Evolutionary conservation across 306 rosid species (phyloP).

Genomic region (Delonix regia): DNA sequence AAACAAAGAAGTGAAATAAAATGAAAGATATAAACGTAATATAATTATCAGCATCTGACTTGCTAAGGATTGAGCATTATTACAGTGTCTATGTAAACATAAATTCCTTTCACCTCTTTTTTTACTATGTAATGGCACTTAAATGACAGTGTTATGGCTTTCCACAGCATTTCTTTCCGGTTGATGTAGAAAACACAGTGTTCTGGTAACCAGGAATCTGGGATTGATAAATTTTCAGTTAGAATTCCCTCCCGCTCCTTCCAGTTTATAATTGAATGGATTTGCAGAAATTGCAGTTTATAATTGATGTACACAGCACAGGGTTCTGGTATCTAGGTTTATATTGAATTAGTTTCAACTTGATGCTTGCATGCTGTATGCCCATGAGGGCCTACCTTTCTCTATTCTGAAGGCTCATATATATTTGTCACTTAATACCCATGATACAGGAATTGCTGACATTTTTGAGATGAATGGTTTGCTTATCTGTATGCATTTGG

Average conservation of each 20-base stretch:
- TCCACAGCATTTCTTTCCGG: background rate
- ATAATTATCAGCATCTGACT: background rate
- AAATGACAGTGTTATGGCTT: background rate
- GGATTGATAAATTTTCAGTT: background rate
- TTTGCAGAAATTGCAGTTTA: background rate
- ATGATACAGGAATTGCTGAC: background rate
- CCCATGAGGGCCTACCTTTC: conserved; percentile 1
- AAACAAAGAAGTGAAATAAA: background rate
- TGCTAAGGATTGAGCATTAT: background rate
- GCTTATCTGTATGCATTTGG: background rate
- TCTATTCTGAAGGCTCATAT: background rate
- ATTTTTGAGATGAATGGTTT: conserved; percentile 1
- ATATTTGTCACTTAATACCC: background rate
- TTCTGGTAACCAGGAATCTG: background rate
- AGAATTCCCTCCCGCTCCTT: background rate
- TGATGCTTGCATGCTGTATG: conserved; percentile 3
- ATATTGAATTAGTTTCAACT: background rate
- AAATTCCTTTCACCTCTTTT: background rate
- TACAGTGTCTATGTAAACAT: background rate
- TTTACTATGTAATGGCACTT: background rate
- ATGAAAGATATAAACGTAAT: background rate
- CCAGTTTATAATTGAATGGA: background rate
- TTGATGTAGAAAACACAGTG: background rate
- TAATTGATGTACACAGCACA: background rate
- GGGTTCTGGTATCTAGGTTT: conserved; percentile 6